phyloP scores from a whole-genome alignment of 768 basidiomycete genomes.

The Stropharia rugosoannulata region DNA sequence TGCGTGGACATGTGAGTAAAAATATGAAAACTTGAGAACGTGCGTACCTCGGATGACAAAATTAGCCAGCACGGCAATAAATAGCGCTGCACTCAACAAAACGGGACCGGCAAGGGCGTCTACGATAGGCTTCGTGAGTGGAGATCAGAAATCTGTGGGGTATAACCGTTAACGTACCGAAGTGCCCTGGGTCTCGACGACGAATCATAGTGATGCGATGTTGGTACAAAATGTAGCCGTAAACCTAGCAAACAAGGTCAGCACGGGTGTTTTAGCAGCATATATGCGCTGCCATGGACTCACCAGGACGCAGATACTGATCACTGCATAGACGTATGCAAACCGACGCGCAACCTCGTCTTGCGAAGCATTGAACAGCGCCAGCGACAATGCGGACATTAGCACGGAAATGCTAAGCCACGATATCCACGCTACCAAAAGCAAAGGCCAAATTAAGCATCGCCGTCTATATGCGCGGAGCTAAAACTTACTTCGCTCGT shows the following conservation, averaged over 20 bases:
- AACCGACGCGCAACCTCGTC: slow-evolving; percentile 73
- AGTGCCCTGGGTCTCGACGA: slow-evolving; percentile 82
- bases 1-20: slow-evolving; percentile 3
- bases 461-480: background rate
- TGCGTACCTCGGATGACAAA: slow-evolving; percentile 81
- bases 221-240: slow-evolving; percentile 87
- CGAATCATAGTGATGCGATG: slow-evolving; percentile 89
- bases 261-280: background rate
- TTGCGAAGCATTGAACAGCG: slow-evolving; percentile 84
- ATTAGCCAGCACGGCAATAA: slow-evolving; percentile 85
- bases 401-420: slow-evolving; percentile 88
- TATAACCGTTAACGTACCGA: slow-evolving; percentile 53
- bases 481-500: slow-evolving; percentile 74
- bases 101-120: slow-evolving; percentile 85
- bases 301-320: slow-evolving; percentile 73
- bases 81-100: slow-evolving; percentile 77
- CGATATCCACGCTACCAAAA: slow-evolving; percentile 76
- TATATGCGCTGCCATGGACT: slow-evolving; percentile 12
- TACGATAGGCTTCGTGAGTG: slow-evolving; percentile 25
- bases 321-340: slow-evolving; percentile 78
- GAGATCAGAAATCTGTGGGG: background rate
- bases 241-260: slow-evolving; percentile 49
- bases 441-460: background rate
- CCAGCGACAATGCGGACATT: slow-evolving; percentile 81
- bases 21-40: slow-evolving; percentile 4